phyloP scores from a whole-genome alignment of 176 grass and related monocot species.

The Ensete ventricosum region DNA sequence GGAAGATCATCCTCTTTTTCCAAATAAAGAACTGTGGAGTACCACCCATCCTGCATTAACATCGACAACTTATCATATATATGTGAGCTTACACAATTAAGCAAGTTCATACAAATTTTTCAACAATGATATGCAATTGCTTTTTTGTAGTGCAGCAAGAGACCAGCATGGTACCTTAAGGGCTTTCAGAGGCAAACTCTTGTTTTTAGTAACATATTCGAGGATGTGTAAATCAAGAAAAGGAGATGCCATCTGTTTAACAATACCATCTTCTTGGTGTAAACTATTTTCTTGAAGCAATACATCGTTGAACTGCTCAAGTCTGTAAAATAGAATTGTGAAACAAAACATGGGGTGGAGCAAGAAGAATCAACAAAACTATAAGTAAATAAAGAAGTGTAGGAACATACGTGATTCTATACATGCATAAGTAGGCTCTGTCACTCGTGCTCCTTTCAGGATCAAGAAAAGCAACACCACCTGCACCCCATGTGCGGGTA shows the following conservation, averaged over 20 bases:
- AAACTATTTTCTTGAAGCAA: constrained; percentile 74
- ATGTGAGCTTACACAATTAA: not conserved
- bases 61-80: not conserved
- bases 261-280: constrained; percentile 27
- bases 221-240: constrained; percentile 45
- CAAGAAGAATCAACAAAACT: not conserved
- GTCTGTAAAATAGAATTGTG: constrained; percentile 33
- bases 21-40: constrained; percentile 76
- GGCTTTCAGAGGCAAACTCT: constrained; percentile 48
- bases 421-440: constrained; percentile 68
- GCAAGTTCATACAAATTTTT: constrained; percentile 2
- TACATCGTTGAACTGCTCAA: constrained; percentile 93
- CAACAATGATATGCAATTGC: constrained; percentile 8
- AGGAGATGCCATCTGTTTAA: constrained; percentile 33
- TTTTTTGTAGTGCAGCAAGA: not conserved
- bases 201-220: constrained; percentile 46
- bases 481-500: constrained; percentile 58
- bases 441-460: constrained; percentile 54
- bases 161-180: constrained; percentile 52
- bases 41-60: constrained; percentile 70
- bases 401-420: constrained; percentile 83
- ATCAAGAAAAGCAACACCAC: constrained; percentile 82
- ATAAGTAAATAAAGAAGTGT: not conserved
- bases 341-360: not conserved
- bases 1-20: constrained; percentile 68